Evolutionary conservation across 805 yeast genomes (phyloP).

Genomic region (Sungouiella thailandica): DNA sequence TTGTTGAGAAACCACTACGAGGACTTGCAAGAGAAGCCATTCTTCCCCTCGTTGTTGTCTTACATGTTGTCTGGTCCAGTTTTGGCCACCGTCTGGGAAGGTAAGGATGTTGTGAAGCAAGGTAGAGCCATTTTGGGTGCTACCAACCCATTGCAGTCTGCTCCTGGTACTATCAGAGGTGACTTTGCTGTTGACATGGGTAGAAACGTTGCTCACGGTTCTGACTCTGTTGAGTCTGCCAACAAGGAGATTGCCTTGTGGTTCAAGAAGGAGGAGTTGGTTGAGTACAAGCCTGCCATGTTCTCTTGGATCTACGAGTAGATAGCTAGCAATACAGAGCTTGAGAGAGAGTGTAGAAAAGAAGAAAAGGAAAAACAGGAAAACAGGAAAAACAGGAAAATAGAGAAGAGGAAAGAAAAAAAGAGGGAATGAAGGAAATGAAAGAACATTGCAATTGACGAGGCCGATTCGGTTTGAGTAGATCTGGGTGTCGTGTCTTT

Average conservation of each 20-base stretch:
- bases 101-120: conserved; percentile 98
- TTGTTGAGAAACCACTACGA: conserved; percentile 91
- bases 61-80: conserved; percentile 99
- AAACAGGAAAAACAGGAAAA: no score
- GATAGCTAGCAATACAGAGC: no score
- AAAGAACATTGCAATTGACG: no score
- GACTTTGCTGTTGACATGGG: conserved; percentile 98
- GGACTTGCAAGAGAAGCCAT: conserved; percentile 93
- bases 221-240: conserved; percentile 98
- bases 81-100: conserved; percentile 99
- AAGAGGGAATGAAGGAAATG: no score
- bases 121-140: conserved; percentile 98
- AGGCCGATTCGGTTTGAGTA: no score
- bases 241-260: conserved; percentile 92
- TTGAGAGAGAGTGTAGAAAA: no score
- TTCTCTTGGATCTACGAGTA: conserved; percentile 94
- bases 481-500: no score
- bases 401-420: no score
- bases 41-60: conserved; percentile 93
- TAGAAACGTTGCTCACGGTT: conserved; percentile 98
- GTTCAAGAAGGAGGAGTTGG: conserved; percentile 97
- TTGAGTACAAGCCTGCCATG: conserved; percentile 82
- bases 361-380: no score
- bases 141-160: conserved; percentile 94
- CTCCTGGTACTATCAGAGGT: conserved; percentile 99